A percentile compares a stretch with the other conserved stretches of the same genome.
phyloP scores from a whole-genome alignment of 306 rosid genomes.

The Astragalus membranaceus region DNA sequence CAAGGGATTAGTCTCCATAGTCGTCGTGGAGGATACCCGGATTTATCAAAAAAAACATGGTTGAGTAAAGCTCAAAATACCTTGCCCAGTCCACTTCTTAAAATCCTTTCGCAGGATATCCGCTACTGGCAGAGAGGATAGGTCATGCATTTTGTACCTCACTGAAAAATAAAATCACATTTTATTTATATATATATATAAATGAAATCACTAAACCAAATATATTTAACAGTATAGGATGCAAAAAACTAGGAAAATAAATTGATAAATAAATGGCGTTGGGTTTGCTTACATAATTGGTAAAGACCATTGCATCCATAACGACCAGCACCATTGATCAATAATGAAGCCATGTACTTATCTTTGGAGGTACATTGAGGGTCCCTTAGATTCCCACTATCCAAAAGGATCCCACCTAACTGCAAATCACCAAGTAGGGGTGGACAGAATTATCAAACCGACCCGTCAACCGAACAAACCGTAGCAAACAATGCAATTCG shows the following conservation, averaged over 20 bases:
- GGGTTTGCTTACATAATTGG: conserved; percentile 48
- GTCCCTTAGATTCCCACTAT: conserved; percentile 49
- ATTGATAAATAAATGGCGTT: conserved; percentile 4
- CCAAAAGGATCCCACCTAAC: conserved; percentile 77
- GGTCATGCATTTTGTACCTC: conserved; percentile 65
- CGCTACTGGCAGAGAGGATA: conserved; percentile 42
- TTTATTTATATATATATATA: too few species aligned
- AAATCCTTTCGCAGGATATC: conserved; percentile 71
- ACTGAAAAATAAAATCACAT: conserved; percentile 32
- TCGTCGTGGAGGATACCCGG: too few species aligned
- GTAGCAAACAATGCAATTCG: too few species aligned
- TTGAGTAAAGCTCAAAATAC: conserved; percentile 19
- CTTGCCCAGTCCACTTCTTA: conserved; percentile 74
- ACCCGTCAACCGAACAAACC: too few species aligned
- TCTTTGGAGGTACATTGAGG: conserved; percentile 57
- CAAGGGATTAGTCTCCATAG: too few species aligned
- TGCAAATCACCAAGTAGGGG: conserved; percentile 34
- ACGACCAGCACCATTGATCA: conserved; percentile 83
- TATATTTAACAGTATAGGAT: too few species aligned
- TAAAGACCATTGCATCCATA: conserved; percentile 75
- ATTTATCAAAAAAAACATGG: too few species aligned
- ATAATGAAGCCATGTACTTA: conserved; percentile 68
- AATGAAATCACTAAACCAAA: too few species aligned
- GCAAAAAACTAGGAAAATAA: background rate
- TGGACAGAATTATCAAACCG: too few species aligned